phyloP scores from a whole-genome alignment of 768 basidiomycete species.

The Panus rudis region DNA sequence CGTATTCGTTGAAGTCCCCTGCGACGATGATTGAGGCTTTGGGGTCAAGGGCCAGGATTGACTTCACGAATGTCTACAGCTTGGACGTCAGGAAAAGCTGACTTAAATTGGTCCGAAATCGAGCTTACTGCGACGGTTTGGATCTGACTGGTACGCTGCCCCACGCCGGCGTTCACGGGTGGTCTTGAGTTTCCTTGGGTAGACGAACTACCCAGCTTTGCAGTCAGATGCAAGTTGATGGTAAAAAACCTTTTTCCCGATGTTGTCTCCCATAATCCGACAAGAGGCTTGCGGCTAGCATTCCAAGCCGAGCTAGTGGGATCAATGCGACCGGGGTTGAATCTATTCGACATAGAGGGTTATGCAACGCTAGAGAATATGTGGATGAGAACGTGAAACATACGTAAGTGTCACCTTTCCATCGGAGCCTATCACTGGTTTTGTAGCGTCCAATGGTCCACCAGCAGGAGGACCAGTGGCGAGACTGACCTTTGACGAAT shows the following conservation, averaged over 20 bases:
- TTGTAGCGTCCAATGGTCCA: constrained; percentile 39
- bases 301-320: constrained; percentile 49
- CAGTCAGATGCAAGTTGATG: constrained; percentile 51
- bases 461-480: constrained; percentile 42
- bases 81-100: not conserved
- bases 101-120: not conserved
- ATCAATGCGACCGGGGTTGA: constrained; percentile 58
- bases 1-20: constrained; percentile 57
- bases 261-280: constrained; percentile 44
- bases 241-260: constrained; percentile 43
- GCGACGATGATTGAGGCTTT: constrained; percentile 45
- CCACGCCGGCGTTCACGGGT: constrained; percentile 45
- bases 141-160: constrained; percentile 44
- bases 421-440: constrained; percentile 27
- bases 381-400: constrained; percentile 1
- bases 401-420: constrained; percentile 38
- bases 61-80: constrained; percentile 39
- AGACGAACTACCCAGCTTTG: constrained; percentile 35
- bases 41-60: constrained; percentile 34
- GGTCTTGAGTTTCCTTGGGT: constrained; percentile 50
- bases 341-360: constrained; percentile 25
- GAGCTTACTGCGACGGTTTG: constrained; percentile 38
- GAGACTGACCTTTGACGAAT: constrained; percentile 39
- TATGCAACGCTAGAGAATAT: not conserved
- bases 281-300: constrained; percentile 50